Evolutionary conservation across 805 yeast genomes (phyloP).

Genomic region (Candida maesae): DNA sequence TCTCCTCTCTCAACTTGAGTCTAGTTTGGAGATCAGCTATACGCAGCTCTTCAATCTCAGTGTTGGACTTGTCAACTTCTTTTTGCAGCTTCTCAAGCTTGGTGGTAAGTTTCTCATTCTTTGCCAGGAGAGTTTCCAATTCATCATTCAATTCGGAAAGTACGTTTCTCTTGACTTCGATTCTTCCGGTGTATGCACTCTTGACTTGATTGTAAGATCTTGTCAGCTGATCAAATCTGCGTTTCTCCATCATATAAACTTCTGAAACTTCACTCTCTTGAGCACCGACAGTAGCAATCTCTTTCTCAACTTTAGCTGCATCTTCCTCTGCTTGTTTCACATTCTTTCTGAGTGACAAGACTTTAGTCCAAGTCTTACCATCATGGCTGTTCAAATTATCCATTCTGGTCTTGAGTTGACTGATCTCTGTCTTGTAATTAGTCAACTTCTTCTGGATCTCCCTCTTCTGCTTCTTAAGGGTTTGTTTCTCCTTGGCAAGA

Average conservation of each 20-base stretch:
- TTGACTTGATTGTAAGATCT: conserved; percentile 32
- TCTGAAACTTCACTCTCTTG: conserved; percentile 37
- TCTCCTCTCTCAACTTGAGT: conserved; percentile 17
- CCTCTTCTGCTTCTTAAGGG: conserved; percentile 51
- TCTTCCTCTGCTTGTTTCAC: conserved; percentile 27
- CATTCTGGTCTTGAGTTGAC: conserved; percentile 44
- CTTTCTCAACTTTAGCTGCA: conserved; percentile 19
- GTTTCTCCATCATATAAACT: conserved; percentile 33
- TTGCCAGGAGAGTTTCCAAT: conserved; percentile 27
- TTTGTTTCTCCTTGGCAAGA: conserved; percentile 52
- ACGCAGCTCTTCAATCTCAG: conserved; percentile 18
- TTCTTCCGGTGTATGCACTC: conserved; percentile 25
- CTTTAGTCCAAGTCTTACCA: conserved; percentile 39
- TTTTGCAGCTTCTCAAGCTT: conserved; percentile 29
- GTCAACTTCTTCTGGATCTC: conserved; percentile 54
- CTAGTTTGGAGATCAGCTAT: conserved; percentile 15
- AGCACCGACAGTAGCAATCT: conserved; percentile 13
- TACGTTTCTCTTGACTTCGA: conserved; percentile 22
- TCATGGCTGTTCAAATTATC: conserved; percentile 49
- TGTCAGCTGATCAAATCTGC: conserved; percentile 34
- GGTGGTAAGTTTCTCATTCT: conserved; percentile 31
- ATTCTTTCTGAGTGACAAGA: conserved; percentile 18
- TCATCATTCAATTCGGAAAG: conserved; percentile 29
- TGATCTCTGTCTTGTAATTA: conserved; percentile 54
- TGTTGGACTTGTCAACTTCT: conserved; percentile 15